phyloP scores from a whole-genome alignment of 2,329 filamentous ascomycete species.

The Cladosporium sphaerospermum region DNA sequence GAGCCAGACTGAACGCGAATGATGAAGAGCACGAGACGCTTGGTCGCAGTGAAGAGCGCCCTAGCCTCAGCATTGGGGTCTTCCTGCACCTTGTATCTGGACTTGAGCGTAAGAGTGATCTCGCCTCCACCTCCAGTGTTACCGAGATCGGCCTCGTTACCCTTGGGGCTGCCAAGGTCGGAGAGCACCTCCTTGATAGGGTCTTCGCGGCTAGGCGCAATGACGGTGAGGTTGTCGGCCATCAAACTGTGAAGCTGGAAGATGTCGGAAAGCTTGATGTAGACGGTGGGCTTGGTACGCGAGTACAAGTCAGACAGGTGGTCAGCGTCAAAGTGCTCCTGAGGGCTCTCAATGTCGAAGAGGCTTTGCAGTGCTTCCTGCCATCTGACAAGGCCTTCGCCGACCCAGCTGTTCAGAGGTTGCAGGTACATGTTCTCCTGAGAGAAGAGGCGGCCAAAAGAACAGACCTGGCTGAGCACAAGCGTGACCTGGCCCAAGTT shows the following conservation, averaged over 20 bases:
- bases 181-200: constrained; percentile 84
- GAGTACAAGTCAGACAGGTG: constrained; percentile 98
- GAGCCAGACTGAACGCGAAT: constrained; percentile 89
- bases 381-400: constrained; percentile 75
- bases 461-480: constrained; percentile 80
- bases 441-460: constrained; percentile 82
- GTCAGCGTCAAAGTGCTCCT: constrained; percentile 93
- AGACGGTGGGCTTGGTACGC: constrained; percentile 93
- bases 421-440: constrained; percentile 94
- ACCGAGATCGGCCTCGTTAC: constrained; percentile 73
- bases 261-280: constrained; percentile 97
- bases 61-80: constrained; percentile 92
- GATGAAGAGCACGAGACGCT: constrained; percentile 93
- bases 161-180: constrained; percentile 92
- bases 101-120: constrained; percentile 31
- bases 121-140: constrained; percentile 28
- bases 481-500: constrained; percentile 88
- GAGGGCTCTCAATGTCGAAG: constrained; percentile 78
- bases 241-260: constrained; percentile 92
- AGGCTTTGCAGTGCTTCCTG: constrained; percentile 68
- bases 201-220: constrained; percentile 79
- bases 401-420: constrained; percentile 85
- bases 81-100: constrained; percentile 33
- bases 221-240: constrained; percentile 66
- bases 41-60: constrained; percentile 94